Evolutionary conservation across 306 rosid species (phyloP), one percentile per base, ranked within the genome.

Genomic region (Acmispon strigosus): DNA sequence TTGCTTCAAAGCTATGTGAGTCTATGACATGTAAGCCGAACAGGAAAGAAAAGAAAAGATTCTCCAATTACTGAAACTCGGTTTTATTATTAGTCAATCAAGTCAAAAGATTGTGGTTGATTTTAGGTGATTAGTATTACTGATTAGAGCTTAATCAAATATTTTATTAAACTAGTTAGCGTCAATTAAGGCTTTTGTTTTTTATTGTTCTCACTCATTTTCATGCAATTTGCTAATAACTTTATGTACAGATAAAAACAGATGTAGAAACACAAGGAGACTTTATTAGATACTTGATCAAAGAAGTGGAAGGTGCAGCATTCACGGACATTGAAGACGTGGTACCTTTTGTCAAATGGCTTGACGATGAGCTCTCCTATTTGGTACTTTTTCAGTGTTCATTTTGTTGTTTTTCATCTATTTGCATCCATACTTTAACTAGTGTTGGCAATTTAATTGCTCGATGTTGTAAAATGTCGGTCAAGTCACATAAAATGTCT

Each of bases 181-280:
- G 44, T 49, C 18, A 20, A 19, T 36, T 34, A 6, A 44, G 60
- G 44, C 18, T 58, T 32, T 32, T 5, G 8, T 32, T 32, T 32
- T 6, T 32, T 32, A 32, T 32, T 32, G 37, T 32, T 62, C 6
- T 51, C 8, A 53, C 61, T 43, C 17, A 27, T 52, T 43, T 32
- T 39, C 7, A 19, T 51, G 47, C 41, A 55, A 27, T 27, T 32
- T 19, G 11, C 42, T 43, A 37, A 0, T 27, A n/a, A 61, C 6
- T 8, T 64, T 42, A n/a, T 32, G 10, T 48, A 13, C 96, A 95
- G 99, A 91, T 95, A 58, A 95, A 95, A 75, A 84, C 97, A 22
- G 99, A 95, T 58, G 97, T 95, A 37, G 99, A 91, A 74, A 95
- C 96, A 4, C 99, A 95, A 45, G 97, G 99, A 58, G 99, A 95